Evolutionary conservation across 23 red algal species (phyloP).

Genomic region (Chondrus crispus): DNA sequence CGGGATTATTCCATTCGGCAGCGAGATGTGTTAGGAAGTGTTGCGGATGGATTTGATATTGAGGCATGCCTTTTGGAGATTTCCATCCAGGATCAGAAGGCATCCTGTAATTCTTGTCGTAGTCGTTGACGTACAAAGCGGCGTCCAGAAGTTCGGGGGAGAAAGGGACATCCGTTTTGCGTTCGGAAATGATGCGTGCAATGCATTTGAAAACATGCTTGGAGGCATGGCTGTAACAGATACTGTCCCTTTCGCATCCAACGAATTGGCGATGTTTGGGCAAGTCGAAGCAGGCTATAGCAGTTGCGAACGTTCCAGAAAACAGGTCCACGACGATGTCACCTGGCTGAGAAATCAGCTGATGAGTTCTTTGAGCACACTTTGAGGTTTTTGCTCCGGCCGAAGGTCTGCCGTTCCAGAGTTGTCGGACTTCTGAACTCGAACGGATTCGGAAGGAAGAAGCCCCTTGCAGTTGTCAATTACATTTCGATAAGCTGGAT

Average conservation of each 20-base stretch:
- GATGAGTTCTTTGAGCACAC: constrained; percentile 7
- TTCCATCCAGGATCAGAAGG: too few relatives aligned
- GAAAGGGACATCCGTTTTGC: neutral
- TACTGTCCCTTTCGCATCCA: constrained; percentile 4
- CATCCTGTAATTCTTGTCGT: too few relatives aligned
- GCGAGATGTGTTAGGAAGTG: neutral
- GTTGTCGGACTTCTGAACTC: neutral
- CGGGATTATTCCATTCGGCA: neutral
- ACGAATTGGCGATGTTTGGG: constrained; percentile 3
- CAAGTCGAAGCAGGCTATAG: neutral
- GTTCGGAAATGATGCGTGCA: neutral
- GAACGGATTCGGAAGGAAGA: neutral
- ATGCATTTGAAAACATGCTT: neutral
- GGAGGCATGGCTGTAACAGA: neutral
- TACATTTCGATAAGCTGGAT: neutral
- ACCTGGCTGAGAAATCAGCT: neutral
- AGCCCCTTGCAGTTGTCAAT: neutral
- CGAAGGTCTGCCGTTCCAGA: neutral
- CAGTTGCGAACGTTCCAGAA: constrained; percentile 20
- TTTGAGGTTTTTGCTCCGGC: constrained; percentile 9
- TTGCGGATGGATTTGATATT: neutral
- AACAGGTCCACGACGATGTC: constrained; percentile 23
- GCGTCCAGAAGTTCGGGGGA: neutral
- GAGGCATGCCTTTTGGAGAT: neutral
- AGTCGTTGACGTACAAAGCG: too few relatives aligned